Evolutionary conservation across 2,329 filamentous ascomycete genomes (phyloP), one percentile per base, ranked within the genome.

Genomic region (Rutstroemia sp.): DNA sequence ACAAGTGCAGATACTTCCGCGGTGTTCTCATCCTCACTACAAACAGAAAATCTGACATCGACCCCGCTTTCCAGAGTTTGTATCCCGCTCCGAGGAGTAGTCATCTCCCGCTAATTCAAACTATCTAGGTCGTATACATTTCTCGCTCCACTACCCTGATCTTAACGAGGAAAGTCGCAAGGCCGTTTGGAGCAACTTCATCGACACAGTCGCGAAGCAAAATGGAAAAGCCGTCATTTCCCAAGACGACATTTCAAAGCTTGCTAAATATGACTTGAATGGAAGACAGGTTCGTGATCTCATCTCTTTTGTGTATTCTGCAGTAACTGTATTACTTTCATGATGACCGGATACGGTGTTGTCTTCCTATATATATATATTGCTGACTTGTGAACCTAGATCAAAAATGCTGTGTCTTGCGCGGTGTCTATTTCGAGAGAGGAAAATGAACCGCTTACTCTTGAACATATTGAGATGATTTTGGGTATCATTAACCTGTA

Each of bases 401-500:
- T 54, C 34, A 54, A 54, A 16, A 54, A 54, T 14, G 51, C 51
- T 9, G 23, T 54, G 4, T 47, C 42, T 2, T 48, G 42, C 39
- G 51, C 51, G 3, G 30, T 48, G 5, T 48, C 51, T 14, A 27
- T 54, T 9, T 17, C 51, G 14, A 47, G 51, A 14, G 51, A 54
- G 27, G 45, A 48, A 38, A 46, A 46, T 10, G 12, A 38, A 27
- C 30, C 51, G 10, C 17, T 54, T 8, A 38, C 30, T 12, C 19
- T 54, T 9, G 25, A 39, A n/a, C 51, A 54, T 42, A 54, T 54
- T 8, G 51, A 54, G 10, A 54, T 45, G 27, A 53, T 53, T 1
- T 38, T 47, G 25, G 40, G 51, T 7, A 53, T 46, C 30, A 46
- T 30, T 5, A 38, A 38, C 25, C 6, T 53, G 6, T 53, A 7